Conservation (phyloP, 371 early-diverging fungal species). For the Nematocida sp. region DNA sequence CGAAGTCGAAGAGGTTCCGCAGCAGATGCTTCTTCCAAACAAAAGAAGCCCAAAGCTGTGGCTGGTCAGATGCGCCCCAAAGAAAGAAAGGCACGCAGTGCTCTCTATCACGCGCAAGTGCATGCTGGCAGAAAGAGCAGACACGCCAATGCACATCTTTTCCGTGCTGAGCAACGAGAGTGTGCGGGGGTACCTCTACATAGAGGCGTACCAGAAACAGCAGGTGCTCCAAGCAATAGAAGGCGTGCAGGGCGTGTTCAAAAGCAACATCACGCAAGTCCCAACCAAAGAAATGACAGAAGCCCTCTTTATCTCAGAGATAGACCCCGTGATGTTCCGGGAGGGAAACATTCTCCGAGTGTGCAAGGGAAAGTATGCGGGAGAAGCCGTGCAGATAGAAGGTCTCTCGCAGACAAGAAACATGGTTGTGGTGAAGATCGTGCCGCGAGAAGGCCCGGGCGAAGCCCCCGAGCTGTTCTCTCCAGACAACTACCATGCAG, state of each 20-base stretch:
- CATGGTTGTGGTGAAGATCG: constrained; percentile 71
- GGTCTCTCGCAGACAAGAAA: constrained; percentile 30
- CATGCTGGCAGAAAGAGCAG: constrained; percentile 68
- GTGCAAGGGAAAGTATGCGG: constrained; percentile 83
- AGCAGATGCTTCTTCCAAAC: constrained; percentile 74
- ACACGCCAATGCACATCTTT: constrained; percentile 66
- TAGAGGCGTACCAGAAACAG: constrained; percentile 78
- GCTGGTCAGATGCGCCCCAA: constrained; percentile 79
- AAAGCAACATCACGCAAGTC: constrained; percentile 72
- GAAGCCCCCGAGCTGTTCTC: constrained; percentile 56
- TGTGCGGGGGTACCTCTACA: constrained; percentile 82
- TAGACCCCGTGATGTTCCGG: constrained; percentile 66
- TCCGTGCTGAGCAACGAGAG: constrained; percentile 76
- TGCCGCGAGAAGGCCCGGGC: constrained; percentile 77
- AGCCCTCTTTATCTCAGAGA: constrained; percentile 71
- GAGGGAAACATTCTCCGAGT: constrained; percentile 80
- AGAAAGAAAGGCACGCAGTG: constrained; percentile 78
- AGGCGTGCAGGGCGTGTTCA: constrained; percentile 70
- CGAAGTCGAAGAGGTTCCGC: constrained; percentile 60
- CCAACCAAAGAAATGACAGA: constrained; percentile 88
- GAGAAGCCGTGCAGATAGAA: constrained; percentile 79
- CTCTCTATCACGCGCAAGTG: constrained; percentile 73
- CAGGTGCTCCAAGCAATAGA: constrained; percentile 73
- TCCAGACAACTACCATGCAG: constrained; percentile 49
- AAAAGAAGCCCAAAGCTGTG: constrained; percentile 82